A percentile compares a stretch with the other conserved stretches of the same genome.
These are phyloP conservation scores for Candida railenensis DNA, from an alignment of 805 yeast species.

Conservation along the genomic window DNA sequence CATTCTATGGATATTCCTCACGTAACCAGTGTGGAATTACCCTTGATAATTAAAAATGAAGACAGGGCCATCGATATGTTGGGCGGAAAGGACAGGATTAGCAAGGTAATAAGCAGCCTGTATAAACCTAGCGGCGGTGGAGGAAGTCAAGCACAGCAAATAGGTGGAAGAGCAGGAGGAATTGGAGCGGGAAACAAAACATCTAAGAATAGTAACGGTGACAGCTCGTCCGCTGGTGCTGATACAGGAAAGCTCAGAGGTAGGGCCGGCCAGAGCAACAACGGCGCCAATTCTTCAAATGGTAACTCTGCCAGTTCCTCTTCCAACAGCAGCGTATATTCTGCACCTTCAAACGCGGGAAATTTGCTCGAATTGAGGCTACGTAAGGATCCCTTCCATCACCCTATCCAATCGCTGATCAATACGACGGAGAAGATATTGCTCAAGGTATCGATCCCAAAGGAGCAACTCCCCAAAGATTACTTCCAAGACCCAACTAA, in stretches of 20 bases:
- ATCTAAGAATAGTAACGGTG: background rate
- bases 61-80: conserved; percentile 65
- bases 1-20: conserved; percentile 72
- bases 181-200: background rate
- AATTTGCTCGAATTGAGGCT: conserved; percentile 41
- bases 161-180: background rate
- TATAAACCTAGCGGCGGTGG: conserved; percentile 14
- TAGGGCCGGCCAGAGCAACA: conserved; percentile 20
- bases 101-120: conserved; percentile 38
- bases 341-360: conserved; percentile 14
- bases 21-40: conserved; percentile 74
- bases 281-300: conserved; percentile 20
- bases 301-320: conserved; percentile 16
- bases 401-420: conserved; percentile 59
- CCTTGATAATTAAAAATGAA: conserved; percentile 63
- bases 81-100: conserved; percentile 55
- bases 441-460: conserved; percentile 61
- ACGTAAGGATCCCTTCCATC: conserved; percentile 48
- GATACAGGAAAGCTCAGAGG: background rate
- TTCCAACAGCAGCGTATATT: conserved; percentile 20
- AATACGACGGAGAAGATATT: conserved; percentile 56
- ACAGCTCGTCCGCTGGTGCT: background rate
- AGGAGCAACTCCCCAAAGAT: conserved; percentile 42
- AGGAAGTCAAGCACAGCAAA: background rate
- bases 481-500: conserved; percentile 28